Evolutionary conservation across 2,329 filamentous ascomycete genomes (phyloP).

Genomic region (Claviceps sp.): DNA sequence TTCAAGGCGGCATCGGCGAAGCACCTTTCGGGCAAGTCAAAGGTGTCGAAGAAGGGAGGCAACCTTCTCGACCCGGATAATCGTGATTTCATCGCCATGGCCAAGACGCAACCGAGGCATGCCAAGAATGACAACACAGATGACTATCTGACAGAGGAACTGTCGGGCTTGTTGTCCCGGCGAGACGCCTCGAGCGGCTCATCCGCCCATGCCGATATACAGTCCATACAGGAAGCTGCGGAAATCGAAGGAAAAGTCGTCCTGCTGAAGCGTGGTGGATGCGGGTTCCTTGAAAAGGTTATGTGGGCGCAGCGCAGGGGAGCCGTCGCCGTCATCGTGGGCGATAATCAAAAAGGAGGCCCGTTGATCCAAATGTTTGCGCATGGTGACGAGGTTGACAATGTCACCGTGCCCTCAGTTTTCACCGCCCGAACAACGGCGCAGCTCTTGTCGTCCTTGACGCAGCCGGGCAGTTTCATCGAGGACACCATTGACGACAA

Average conservation of each 20-base stretch:
- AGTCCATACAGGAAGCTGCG: constrained; percentile 78
- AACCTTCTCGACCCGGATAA: constrained; percentile 16
- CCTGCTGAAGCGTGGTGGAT: constrained; percentile 80
- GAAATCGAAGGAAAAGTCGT: constrained; percentile 92
- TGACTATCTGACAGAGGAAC: constrained; percentile 57
- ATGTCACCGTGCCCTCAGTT: constrained; percentile 82
- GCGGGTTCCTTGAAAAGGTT: constrained; percentile 92
- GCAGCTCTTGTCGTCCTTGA: constrained; percentile 77
- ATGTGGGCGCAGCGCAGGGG: constrained; percentile 93
- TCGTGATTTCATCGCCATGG: constrained; percentile 9
- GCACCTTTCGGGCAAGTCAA: constrained; percentile 8
- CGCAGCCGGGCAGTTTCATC: constrained; percentile 54
- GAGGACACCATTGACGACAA: constrained; percentile 48
- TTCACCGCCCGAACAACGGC: constrained; percentile 94
- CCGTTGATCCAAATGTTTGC: constrained; percentile 96
- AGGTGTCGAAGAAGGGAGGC: constrained; percentile 9
- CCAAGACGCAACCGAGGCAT: constrained; percentile 3
- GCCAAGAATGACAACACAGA: constrained; percentile 63
- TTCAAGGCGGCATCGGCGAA: constrained; percentile 17
- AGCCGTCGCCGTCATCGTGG: constrained; percentile 80
- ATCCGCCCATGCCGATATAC: constrained; percentile 69
- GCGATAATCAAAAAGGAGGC: constrained; percentile 81
- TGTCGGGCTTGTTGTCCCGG: constrained; percentile 19
- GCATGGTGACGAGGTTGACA: constrained; percentile 78
- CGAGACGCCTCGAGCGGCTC: constrained; percentile 21